phyloP scores from a whole-genome alignment of 2,329 filamentous ascomycete genomes.

The Botrytis elliptica region DNA sequence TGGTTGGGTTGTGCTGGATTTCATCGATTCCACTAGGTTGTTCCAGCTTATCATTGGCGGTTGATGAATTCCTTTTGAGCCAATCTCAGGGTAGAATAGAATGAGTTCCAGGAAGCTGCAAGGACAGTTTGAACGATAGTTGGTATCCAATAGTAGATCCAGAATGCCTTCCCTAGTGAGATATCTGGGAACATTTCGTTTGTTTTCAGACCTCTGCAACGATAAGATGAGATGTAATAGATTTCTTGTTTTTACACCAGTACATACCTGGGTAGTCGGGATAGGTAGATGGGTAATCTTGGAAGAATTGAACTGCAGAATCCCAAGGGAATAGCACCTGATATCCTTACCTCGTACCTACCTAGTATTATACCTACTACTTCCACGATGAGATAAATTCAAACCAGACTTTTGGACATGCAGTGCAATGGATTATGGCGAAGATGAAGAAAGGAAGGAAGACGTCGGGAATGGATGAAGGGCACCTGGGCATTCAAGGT shows the following conservation, averaged over 20 bases:
- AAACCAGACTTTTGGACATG: neutral
- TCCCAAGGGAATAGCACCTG: neutral
- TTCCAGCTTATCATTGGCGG: constrained; percentile 26
- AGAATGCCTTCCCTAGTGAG: constrained; percentile 22
- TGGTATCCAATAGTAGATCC: constrained; percentile 22
- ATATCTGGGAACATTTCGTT: neutral
- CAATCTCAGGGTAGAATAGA: constrained; percentile 22
- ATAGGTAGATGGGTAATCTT: neutral
- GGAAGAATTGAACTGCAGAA: neutral
- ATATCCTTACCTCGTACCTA: neutral
- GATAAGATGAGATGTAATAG: neutral
- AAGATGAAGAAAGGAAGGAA: neutral
- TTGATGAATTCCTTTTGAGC: constrained; percentile 1
- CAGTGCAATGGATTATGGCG: neutral
- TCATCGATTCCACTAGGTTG: constrained; percentile 7
- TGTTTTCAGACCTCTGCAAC: neutral
- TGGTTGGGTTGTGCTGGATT: constrained; percentile 23
- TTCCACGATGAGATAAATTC: neutral
- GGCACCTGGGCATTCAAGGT: neutral
- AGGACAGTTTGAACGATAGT: constrained; percentile 23
- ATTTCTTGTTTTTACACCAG: neutral
- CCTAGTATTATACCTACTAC: neutral
- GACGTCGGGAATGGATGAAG: neutral
- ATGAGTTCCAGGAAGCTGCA: constrained; percentile 3
- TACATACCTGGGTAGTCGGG: too few relatives aligned